Evolutionary conservation across 345 rosid species (phyloP), one percentile per base, ranked within the genome.

Genomic region (Angophora floribunda): DNA sequence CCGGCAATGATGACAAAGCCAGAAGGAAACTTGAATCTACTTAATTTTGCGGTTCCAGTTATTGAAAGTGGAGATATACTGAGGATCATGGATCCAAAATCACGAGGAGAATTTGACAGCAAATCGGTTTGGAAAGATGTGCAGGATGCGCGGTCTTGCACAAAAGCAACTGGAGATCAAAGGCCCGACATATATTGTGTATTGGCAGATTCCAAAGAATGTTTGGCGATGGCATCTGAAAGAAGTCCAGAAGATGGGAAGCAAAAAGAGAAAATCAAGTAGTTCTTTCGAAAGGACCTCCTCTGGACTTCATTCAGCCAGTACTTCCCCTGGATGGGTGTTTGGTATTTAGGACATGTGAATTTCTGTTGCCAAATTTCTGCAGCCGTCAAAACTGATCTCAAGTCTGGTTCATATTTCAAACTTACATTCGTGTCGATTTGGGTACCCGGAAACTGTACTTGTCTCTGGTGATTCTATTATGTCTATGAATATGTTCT

Each of bases 31-130:
- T 87, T 87, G 45, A 88, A 93, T 85, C 90, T 93, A 70, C 88
- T 90, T 49, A 85, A 89, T 2, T 93, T 95, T 94, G 93, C 89
- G 63, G 86, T 32, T 2, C 88, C 91, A 28, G 84, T 89, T 51
- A 75, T 93, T 2, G 89, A 85, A 9, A 90, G 53, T 17, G 93
- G 95, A 6, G 93, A 94, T 61, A 87, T 93, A 21, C 86, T 19
- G 49, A 93, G 65, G 17, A 89, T 90, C 7, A 89, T 92, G 1
- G 96, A 93, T 84, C 95, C 93, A 17, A 90, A 92, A 61, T 87
- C 93, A 47, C 51, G 51, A 32, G 93, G 86, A 4, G 90, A 90
- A 4, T 91, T 91, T 44, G 90, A 91, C 13, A 85, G 63, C 24
- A 88, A 91, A 50, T 87, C 91, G 52, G 93, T 84, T 4, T 94